Evolutionary conservation across 106 monocot species (phyloP), one percentile per base, ranked within the genome.

Genomic region (Triglochin maritima): DNA sequence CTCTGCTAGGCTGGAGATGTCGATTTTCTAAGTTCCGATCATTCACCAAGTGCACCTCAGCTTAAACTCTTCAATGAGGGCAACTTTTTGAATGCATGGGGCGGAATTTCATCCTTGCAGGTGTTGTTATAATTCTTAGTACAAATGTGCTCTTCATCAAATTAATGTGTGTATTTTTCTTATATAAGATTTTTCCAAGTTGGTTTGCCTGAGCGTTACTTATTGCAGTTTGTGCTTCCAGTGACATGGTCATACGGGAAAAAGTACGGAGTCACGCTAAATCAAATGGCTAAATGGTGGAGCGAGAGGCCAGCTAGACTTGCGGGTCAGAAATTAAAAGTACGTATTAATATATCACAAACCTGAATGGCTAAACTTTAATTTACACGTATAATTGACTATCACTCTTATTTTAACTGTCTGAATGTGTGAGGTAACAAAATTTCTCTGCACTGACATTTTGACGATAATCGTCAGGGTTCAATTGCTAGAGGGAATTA

Each of bases 41-140:
- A 98, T 79, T 98, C 98, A 57, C 98, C 98, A 51, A 79, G 88
- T 63, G 46, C 71, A 50, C 88, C 98, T 53, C 76, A 84, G n/a
- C 81, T 98, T 29, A 98, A 98, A 71, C 86, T 92, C 48, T 69
- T 84, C 49, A 76, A 86, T 57, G 86, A 98, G 74, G 98, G 95
- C 42, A 73, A 91, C 67, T 96, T 96, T 73, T 59, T 96, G 49
- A 87, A 70, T 57, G 96, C 98, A 46, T 98, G 98, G 98, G 98
- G 98, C 56, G 98, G 98, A 55, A 85, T 98, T 65, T 91, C 98
- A 56, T 98, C 98, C 66, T 79, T 98, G 79, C 98, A 96, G 87
- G 96, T 89, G 16, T 17, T n/a, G 11, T 17, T 54, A 47, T 43
- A 7, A 7, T 44, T 54, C 41, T 47, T 8, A 2, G 47, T 54